Conservation (phyloP, 495 filamentous ascomycete species). For the Tuber borchii region DNA sequence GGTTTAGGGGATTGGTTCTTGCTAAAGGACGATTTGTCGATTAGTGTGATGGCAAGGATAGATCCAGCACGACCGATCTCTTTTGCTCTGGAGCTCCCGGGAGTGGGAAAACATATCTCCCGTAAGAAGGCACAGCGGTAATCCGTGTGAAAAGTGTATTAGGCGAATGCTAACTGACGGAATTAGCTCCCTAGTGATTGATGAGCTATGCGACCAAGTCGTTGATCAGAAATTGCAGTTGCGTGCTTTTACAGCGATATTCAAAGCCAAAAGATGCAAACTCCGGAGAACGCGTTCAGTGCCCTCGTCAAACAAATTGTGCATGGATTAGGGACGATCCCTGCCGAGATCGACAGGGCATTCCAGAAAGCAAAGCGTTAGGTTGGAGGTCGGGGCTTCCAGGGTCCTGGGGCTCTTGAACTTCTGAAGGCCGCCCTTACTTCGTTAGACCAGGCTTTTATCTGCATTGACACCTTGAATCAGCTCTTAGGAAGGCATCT, state of each 20-base stretch:
- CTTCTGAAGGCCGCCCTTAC: neutral
- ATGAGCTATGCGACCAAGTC: neutral
- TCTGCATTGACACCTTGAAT: neutral
- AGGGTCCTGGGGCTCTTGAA: neutral
- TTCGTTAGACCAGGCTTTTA: neutral
- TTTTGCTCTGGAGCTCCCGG: neutral
- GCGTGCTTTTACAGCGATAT: too few species aligned
- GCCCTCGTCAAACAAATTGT: neutral
- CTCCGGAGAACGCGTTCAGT: too few species aligned
- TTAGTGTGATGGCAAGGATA: neutral
- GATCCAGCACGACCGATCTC: neutral
- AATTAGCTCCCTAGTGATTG: neutral
- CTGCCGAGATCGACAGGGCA: neutral
- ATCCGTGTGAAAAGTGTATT: neutral
- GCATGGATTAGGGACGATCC: neutral
- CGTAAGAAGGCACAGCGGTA: neutral
- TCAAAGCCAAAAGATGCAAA: too few species aligned
- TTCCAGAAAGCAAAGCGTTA: neutral
- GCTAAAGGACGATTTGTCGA: neutral
- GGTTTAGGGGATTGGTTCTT: neutral
- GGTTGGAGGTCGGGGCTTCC: neutral
- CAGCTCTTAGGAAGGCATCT: neutral
- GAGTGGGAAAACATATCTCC: neutral
- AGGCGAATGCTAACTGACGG: neutral
- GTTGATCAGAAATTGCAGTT: too few species aligned